These are phyloP conservation scores for Irpex sp. DNA, from an alignment of 1,284 basidiomycete genomes.

Conservation along the genomic window DNA sequence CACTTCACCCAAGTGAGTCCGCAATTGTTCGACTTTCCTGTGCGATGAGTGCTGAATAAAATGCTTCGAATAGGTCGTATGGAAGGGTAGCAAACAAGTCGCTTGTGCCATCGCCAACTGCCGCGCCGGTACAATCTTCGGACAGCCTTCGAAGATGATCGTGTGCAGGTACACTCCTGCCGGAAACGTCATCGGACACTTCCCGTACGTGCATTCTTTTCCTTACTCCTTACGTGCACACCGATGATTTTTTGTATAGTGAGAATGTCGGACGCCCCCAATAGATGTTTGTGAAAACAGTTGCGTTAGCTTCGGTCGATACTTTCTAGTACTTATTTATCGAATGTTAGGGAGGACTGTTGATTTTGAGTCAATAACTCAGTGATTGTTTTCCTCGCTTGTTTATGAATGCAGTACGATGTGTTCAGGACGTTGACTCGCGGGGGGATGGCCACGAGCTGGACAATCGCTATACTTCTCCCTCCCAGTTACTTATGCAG, in stretches of 20 bases:
- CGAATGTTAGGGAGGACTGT: no score
- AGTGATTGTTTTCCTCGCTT: no score
- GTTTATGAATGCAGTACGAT: no score
- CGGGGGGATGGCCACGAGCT: no score
- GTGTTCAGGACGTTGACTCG: no score
- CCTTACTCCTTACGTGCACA: not conserved
- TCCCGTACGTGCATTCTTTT: not conserved
- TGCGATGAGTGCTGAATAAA: not conserved
- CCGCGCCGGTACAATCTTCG: not conserved
- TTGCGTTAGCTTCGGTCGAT: not conserved
- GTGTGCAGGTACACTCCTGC: slow-evolving; percentile 2
- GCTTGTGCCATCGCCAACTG: slow-evolving; percentile 1
- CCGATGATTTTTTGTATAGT: not conserved
- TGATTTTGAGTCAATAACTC: no score
- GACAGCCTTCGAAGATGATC: not conserved
- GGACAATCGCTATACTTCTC: no score
- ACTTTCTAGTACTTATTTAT: no score
- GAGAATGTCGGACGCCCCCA: slow-evolving; percentile 1
- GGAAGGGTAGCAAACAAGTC: slow-evolving; percentile 2
- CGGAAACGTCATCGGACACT: not conserved
- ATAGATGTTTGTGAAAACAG: not conserved
- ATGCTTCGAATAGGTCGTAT: not conserved
- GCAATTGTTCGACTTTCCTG: not conserved
- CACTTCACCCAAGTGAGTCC: slow-evolving; percentile 2
- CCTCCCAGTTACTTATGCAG: no score